Conservation (phyloP, 192 early-diverging fungal genomes). For the Linnemannia hyalina region DNA sequence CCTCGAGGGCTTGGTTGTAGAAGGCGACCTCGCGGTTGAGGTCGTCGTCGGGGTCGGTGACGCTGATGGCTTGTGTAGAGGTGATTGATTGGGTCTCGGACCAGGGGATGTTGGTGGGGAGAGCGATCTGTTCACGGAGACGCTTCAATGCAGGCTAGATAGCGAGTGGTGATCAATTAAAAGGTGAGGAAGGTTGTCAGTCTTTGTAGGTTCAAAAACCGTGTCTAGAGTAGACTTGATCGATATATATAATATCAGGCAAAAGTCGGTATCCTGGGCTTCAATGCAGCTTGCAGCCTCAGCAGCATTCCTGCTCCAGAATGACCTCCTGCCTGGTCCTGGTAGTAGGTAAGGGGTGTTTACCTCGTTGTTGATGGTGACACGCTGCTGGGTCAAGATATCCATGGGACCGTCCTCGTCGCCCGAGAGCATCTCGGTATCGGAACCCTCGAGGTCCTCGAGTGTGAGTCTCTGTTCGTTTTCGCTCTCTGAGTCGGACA, state of each 20-base stretch:
- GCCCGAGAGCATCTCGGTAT: conserved; percentile 45
- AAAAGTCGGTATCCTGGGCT: not conserved
- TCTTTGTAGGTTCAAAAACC: not conserved
- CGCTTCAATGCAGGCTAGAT: conserved; percentile 69
- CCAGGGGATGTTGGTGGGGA: conserved; percentile 71
- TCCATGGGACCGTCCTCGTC: conserved; percentile 52
- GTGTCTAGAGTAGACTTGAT: no score
- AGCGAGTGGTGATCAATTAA: not conserved
- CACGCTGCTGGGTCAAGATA: conserved; percentile 37
- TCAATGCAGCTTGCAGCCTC: no score
- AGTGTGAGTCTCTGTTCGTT: conserved; percentile 49
- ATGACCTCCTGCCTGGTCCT: no score
- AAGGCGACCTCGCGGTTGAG: conserved; percentile 94
- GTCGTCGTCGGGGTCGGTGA: conserved; percentile 85
- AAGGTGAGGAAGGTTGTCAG: not conserved
- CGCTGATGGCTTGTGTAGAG: conserved; percentile 62
- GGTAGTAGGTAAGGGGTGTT: no score
- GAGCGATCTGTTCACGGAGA: conserved; percentile 70
- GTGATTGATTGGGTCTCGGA: conserved; percentile 78
- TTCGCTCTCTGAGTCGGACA: conserved; percentile 58
- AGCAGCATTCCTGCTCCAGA: no score
- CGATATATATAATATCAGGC: no score
- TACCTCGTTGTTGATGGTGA: conserved; percentile 57
- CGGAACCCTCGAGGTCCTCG: conserved; percentile 54
- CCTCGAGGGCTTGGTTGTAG: conserved; percentile 91